Evolutionary conservation across 768 basidiomycete species (phyloP).

Genomic region (Podaxis sp.): DNA sequence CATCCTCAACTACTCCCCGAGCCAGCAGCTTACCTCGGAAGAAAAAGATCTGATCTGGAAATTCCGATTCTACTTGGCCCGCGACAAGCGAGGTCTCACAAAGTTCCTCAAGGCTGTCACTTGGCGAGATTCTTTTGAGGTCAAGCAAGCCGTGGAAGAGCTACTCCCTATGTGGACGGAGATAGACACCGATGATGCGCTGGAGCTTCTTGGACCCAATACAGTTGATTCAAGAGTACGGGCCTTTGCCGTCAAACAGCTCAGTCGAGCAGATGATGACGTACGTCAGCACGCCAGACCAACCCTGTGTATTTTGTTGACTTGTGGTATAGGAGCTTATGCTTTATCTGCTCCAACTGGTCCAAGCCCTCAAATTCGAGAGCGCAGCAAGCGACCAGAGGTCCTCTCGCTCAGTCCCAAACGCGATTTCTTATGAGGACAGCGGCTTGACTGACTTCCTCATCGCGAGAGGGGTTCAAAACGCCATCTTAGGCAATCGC

Average conservation of each 20-base stretch:
- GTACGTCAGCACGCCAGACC: slow-evolving; percentile 39
- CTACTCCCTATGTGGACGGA: slow-evolving; percentile 95
- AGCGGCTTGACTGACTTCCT: slow-evolving; percentile 93
- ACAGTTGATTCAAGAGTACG: slow-evolving; percentile 90
- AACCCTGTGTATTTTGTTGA: not conserved
- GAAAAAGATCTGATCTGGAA: slow-evolving; percentile 99
- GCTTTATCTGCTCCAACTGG: slow-evolving; percentile 91
- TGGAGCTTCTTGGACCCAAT: slow-evolving; percentile 89
- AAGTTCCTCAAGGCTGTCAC: slow-evolving; percentile 98
- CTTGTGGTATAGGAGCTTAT: slow-evolving; percentile 69
- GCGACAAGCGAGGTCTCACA: slow-evolving; percentile 91
- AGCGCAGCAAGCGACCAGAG: slow-evolving; percentile 75
- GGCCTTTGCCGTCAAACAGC: slow-evolving; percentile 90
- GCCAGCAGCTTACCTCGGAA: slow-evolving; percentile 78
- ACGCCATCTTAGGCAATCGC: slow-evolving; percentile 83
- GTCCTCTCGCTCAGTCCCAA: slow-evolving; percentile 68
- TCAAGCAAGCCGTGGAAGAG: slow-evolving; percentile 97
- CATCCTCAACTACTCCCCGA: slow-evolving; percentile 90
- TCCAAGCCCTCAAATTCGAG: slow-evolving; percentile 98
- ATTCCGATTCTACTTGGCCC: slow-evolving; percentile 94
- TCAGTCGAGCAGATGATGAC: slow-evolving; percentile 92
- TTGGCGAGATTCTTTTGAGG: slow-evolving; percentile 94
- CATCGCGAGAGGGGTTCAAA: slow-evolving; percentile 79
- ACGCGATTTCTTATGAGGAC: slow-evolving; percentile 83
- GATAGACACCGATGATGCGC: slow-evolving; percentile 93